phyloP scores from a whole-genome alignment of 768 basidiomycete species.

The Tremella mesenterica region DNA sequence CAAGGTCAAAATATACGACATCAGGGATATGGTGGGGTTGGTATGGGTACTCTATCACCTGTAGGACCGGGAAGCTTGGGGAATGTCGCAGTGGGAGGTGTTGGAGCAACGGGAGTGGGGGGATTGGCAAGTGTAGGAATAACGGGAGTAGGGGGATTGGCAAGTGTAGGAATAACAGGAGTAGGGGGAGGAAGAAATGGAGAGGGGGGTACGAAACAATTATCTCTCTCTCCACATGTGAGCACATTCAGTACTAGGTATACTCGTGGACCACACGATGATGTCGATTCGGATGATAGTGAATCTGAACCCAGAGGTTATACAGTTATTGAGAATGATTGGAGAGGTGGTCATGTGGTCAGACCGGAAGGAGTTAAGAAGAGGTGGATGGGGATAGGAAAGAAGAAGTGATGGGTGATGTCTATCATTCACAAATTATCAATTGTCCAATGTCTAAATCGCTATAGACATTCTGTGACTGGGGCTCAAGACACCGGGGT shows the following conservation, averaged over 20 bases:
- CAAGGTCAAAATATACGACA: slow-evolving; percentile 17
- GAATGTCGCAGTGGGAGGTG: too few relatives aligned
- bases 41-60: not conserved
- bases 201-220: too few relatives aligned
- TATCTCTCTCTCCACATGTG: slow-evolving; percentile 16
- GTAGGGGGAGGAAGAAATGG: too few relatives aligned
- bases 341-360: slow-evolving; percentile 24
- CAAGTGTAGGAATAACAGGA: too few relatives aligned
- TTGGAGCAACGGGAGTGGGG: too few relatives aligned
- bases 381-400: slow-evolving; percentile 2
- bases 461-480: too few relatives aligned
- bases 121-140: too few relatives aligned
- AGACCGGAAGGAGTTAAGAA: slow-evolving; percentile 8
- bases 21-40: too few relatives aligned
- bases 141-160: too few relatives aligned
- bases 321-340: slow-evolving; percentile 38
- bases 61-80: too few relatives aligned
- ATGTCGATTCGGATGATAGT: slow-evolving; percentile 33
- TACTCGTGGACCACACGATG: slow-evolving; percentile 24
- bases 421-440: not conserved
- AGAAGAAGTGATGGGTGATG: not conserved
- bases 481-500: too few relatives aligned
- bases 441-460: not conserved
- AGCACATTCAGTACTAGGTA: slow-evolving; percentile 29
- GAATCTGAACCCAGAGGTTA: slow-evolving; percentile 16